These are phyloP conservation scores for Hirschioporus abietinus DNA, from an alignment of 768 basidiomycete genomes.

Conservation along the genomic window DNA sequence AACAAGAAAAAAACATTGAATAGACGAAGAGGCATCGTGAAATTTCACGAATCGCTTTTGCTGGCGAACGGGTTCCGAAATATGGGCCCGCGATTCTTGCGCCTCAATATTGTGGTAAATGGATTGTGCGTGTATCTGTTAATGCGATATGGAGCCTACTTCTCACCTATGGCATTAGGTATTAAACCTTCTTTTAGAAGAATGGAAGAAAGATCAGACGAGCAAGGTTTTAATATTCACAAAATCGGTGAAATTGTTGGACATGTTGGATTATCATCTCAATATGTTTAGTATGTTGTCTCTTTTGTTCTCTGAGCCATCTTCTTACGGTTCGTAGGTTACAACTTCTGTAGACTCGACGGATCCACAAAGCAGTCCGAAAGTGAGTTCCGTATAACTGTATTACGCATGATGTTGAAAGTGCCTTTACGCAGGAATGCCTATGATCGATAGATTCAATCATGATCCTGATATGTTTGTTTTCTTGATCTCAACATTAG, in stretches of 20 bases:
- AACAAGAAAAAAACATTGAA: slow-evolving; percentile 4
- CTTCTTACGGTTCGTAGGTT: slow-evolving; percentile 31
- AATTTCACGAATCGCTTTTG: slow-evolving; percentile 60
- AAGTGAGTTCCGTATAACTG: slow-evolving; percentile 39
- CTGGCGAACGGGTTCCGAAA: slow-evolving; percentile 47
- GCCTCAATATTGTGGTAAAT: slow-evolving; percentile 76
- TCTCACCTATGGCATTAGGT: slow-evolving; percentile 40
- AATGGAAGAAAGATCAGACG: slow-evolving; percentile 55
- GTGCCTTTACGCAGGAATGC: slow-evolving; percentile 55
- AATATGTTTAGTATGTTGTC: slow-evolving; percentile 40
- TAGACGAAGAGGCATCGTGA: slow-evolving; percentile 53
- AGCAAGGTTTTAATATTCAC: slow-evolving; percentile 95
- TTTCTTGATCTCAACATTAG: slow-evolving; percentile 86
- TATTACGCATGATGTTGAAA: not conserved
- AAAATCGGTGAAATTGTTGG: slow-evolving; percentile 84
- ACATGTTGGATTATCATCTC: slow-evolving; percentile 79
- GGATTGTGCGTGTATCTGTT: slow-evolving; percentile 50
- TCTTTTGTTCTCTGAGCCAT: slow-evolving; percentile 7
- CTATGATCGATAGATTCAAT: slow-evolving; percentile 81
- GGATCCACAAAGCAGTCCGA: slow-evolving; percentile 66
- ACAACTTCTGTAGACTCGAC: slow-evolving; percentile 70
- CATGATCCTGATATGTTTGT: slow-evolving; percentile 65
- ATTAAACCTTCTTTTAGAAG: slow-evolving; percentile 56
- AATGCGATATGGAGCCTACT: not conserved
- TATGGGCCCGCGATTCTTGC: slow-evolving; percentile 59